Conservation (phyloP, 768 basidiomycete genomes). For the Lyophyllum shimeji region DNA sequence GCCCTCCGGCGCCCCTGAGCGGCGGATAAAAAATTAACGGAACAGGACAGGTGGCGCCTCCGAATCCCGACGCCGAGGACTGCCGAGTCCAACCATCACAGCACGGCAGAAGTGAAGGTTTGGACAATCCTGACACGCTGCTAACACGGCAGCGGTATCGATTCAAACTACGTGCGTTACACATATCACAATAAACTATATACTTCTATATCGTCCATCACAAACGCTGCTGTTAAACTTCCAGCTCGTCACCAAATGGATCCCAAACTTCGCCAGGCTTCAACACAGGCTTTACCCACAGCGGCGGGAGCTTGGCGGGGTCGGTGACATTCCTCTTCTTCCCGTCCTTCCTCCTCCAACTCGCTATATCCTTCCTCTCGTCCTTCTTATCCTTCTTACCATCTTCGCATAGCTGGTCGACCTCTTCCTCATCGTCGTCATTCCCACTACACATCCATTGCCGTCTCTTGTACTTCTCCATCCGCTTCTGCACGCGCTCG, state of each 20-base stretch:
- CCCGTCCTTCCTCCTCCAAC: constrained; percentile 1
- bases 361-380: neutral
- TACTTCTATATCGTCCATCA: neutral
- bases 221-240: constrained; percentile 17
- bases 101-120: no score
- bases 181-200: no score
- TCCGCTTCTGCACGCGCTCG: constrained; percentile 28
- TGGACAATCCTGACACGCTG: no score
- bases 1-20: no score
- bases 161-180: no score
- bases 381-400: constrained; percentile 3
- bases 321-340: neutral
- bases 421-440: constrained; percentile 24
- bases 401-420: constrained; percentile 14
- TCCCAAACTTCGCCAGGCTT: constrained; percentile 24
- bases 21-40: no score
- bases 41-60: no score
- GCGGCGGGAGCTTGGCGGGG: neutral
- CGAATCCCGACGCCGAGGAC: no score
- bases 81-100: no score
- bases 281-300: constrained; percentile 10
- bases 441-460: constrained; percentile 30
- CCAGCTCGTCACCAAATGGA: constrained; percentile 30
- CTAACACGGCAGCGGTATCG: no score
- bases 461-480: constrained; percentile 32